Evolutionary conservation across 2,329 filamentous ascomycete genomes (phyloP).

Genomic region (Gremmenia infestans): DNA sequence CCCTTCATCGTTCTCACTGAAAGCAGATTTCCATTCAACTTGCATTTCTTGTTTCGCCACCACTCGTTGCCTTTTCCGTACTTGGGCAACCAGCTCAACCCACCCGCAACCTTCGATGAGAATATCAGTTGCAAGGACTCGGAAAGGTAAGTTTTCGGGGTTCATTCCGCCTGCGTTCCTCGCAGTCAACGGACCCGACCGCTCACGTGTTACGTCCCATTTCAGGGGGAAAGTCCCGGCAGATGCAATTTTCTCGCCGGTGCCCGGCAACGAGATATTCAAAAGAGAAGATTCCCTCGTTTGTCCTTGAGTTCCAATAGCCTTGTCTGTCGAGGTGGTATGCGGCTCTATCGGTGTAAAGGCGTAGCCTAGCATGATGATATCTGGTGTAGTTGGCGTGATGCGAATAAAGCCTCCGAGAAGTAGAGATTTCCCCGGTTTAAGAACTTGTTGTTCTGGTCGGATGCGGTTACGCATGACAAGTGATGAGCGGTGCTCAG

Average conservation of each 20-base stretch:
- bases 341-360: conserved; percentile 79
- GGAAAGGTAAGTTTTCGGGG: conserved; percentile 69
- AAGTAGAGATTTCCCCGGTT: conserved; percentile 72
- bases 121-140: conserved; percentile 75
- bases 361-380: conserved; percentile 73
- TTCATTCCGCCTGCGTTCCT: conserved; percentile 57
- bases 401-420: conserved; percentile 84
- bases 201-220: conserved; percentile 77
- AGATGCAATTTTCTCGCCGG: conserved; percentile 53
- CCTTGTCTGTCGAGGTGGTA: conserved; percentile 74
- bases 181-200: conserved; percentile 68
- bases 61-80: conserved; percentile 52
- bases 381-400: conserved; percentile 62
- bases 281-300: conserved; percentile 53
- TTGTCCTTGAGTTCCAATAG: conserved; percentile 65
- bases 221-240: conserved; percentile 72
- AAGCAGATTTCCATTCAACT: neutral
- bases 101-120: conserved; percentile 90
- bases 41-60: conserved; percentile 7
- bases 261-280: conserved; percentile 57
- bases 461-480: conserved; percentile 74
- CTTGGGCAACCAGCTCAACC: conserved; percentile 82
- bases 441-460: conserved; percentile 69
- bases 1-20: neutral
- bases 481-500: conserved; percentile 60